Evolutionary conservation across 495 filamentous ascomycete genomes (phyloP), one percentile per base, ranked within the genome.

Genomic region (Podospora conica): DNA sequence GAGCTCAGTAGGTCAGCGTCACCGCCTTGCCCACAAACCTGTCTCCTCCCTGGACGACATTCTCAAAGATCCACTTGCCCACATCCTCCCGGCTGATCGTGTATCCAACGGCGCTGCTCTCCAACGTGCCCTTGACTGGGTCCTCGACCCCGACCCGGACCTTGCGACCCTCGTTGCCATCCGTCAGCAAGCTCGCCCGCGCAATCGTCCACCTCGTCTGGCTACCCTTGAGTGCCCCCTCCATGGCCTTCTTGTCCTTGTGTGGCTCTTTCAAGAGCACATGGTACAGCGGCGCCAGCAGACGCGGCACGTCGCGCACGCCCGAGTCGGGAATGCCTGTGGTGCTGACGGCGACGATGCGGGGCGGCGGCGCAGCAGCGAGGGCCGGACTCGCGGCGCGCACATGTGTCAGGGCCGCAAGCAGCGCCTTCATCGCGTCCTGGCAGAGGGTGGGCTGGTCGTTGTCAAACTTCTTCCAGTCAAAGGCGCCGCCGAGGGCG

Each of bases 191-290:
- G 27, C 70, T 76, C 5, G 77, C 68, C 9, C 86, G 75, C 15
- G 89, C 71, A 33, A 88, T 72, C 15, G 82, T 77, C 71, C 77
- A 86, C 54, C 70, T 60, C 64, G 74, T 73, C 29, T 65, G 73
- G 58, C 75, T 75, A 33, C 78, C 71, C 7, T 74, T 68, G 7
- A 82, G 68, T 53, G 71, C 55, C 6, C 77, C 69, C 68, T 90
- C 87, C 86, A 89, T 88, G 4, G 75, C 74, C 66, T 69, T 64
- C 80, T 91, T 91, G 69, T 90, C 88, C 10, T 65, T 76, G 65
- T 86, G 85, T 53, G 86, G 81, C 9, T 75, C 76, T 59, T 73
- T 72, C 40, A 89, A 74, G 48, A 84, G 0, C 68, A 79, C 70
- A 48, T 79, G 68, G 72, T 87, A 89, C 29, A 89, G 33, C 18